Conservation (phyloP, 495 filamentous ascomycete species). For the Lophiotrema nucula region DNA sequence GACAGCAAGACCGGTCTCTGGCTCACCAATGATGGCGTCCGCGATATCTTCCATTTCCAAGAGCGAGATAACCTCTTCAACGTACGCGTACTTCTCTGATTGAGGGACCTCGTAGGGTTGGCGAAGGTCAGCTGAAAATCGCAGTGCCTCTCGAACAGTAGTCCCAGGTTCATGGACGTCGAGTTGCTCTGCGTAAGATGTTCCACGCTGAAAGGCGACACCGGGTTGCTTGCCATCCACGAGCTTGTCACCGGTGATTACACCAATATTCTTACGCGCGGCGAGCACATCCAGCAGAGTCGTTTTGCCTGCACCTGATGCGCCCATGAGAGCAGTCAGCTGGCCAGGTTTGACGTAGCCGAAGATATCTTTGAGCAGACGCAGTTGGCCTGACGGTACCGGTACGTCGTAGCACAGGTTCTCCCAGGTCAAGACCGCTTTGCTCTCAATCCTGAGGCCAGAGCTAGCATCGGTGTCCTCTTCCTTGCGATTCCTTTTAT, state of each 20-base stretch:
- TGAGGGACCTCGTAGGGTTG: constrained; percentile 68
- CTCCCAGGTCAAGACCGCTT: constrained; percentile 55
- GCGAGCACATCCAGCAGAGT: constrained; percentile 79
- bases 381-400: constrained; percentile 63
- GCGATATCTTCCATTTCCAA: constrained; percentile 82
- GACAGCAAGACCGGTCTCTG: constrained; percentile 77
- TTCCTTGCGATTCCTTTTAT: constrained; percentile 52
- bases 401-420: constrained; percentile 65
- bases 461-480: constrained; percentile 47
- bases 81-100: constrained; percentile 77
- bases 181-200: constrained; percentile 78
- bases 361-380: constrained; percentile 67
- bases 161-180: constrained; percentile 74
- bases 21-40: constrained; percentile 78
- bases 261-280: constrained; percentile 72
- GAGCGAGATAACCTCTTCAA: constrained; percentile 76
- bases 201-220: constrained; percentile 74
- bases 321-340: constrained; percentile 80
- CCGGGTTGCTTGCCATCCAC: constrained; percentile 68
- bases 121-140: constrained; percentile 78
- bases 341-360: constrained; percentile 78
- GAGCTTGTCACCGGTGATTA: constrained; percentile 69
- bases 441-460: constrained; percentile 64
- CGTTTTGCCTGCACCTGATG: constrained; percentile 84
- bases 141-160: constrained; percentile 80